phyloP scores from a whole-genome alignment of 164 flowering plant genomes.

The Cinnamomum chago region DNA sequence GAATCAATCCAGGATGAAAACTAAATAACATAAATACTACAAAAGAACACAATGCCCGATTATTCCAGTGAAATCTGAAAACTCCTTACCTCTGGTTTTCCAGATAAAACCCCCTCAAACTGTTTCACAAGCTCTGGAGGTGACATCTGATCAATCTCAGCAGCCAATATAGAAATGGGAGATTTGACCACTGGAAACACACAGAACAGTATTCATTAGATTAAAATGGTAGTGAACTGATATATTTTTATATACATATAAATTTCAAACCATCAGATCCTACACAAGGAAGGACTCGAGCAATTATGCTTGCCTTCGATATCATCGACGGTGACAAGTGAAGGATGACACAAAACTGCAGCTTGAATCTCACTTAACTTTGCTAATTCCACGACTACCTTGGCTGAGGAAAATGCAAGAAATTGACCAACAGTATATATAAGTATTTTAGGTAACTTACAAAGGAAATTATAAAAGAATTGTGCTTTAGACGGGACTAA shows the following conservation, averaged over 20 bases:
- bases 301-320: not conserved
- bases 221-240: not conserved
- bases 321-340: not conserved
- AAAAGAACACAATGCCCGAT: not conserved
- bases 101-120: slow-evolving; percentile 50
- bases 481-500: too few relatives aligned
- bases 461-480: too few relatives aligned
- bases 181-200: slow-evolving; percentile 46
- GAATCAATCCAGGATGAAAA: not conserved
- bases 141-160: slow-evolving; percentile 56
- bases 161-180: slow-evolving; percentile 68
- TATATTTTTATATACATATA: not conserved
- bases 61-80: not conserved
- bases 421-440: not conserved
- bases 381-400: slow-evolving; percentile 57
- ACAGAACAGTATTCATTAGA: not conserved
- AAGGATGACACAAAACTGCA: slow-evolving; percentile 33
- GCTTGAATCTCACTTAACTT: slow-evolving; percentile 49
- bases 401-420: slow-evolving; percentile 36
- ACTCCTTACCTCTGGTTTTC: slow-evolving; percentile 44
- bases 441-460: not conserved
- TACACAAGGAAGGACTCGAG: not conserved
- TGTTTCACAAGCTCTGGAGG: slow-evolving; percentile 72
- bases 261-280: not conserved
- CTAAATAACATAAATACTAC: too few relatives aligned